Conservation (phyloP, 1,284 basidiomycete species). For the Puccinia novopanici region DNA sequence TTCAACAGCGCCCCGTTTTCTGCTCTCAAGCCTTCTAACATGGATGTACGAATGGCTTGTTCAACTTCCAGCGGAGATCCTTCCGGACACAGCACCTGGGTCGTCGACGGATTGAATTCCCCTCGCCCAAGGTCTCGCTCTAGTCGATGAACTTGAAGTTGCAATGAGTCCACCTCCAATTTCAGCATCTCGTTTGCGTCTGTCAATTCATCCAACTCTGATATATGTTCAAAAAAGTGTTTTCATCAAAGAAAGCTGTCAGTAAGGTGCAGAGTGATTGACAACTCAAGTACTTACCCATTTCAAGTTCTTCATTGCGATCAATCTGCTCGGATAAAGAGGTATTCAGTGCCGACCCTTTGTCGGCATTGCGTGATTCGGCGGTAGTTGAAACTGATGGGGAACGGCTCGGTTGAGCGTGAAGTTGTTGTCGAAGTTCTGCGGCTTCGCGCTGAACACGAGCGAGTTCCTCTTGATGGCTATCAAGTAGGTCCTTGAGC, state of each 20-base stretch:
- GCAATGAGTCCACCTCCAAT: conserved; percentile 45
- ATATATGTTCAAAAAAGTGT: not conserved
- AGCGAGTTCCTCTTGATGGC: conserved; percentile 39
- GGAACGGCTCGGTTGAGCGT: not conserved
- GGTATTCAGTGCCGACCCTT: conserved; percentile 26
- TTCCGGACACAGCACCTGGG: conserved; percentile 32
- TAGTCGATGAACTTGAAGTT: conserved; percentile 44
- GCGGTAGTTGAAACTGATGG: conserved; percentile 1
- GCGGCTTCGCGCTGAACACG: conserved; percentile 32
- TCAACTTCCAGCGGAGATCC: conserved; percentile 36
- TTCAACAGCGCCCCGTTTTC: conserved; percentile 42
- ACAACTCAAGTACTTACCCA: conserved; percentile 17
- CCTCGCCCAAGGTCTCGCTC: conserved; percentile 49
- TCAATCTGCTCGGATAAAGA: conserved; percentile 47
- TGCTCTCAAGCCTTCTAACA: conserved; percentile 20
- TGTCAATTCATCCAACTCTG: conserved; percentile 47
- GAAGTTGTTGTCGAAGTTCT: conserved; percentile 29
- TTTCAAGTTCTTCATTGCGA: conserved; percentile 44
- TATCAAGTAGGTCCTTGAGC: conserved; percentile 36
- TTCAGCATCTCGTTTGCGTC: conserved; percentile 45
- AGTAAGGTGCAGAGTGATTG: too few relatives aligned
- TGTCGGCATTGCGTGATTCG: conserved; percentile 21
- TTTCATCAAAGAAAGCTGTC: not conserved
- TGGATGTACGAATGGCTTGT: conserved; percentile 31
- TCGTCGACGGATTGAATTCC: conserved; percentile 33